Conservation (phyloP, 345 rosid genomes). For the Salix exigua region DNA sequence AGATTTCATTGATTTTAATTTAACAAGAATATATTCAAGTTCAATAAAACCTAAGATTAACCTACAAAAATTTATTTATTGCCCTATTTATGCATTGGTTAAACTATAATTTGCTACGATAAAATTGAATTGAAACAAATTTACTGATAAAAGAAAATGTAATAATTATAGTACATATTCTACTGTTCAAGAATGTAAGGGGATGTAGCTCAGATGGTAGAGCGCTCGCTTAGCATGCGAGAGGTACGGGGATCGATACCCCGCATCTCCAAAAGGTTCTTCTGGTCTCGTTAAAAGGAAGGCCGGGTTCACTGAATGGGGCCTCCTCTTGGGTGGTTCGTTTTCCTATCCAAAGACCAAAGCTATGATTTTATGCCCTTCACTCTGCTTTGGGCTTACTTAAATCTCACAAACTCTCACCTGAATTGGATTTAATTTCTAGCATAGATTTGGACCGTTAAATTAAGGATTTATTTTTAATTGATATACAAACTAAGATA, state of each 20-base stretch:
- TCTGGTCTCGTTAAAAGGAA: rapidly evolving
- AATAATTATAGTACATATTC: no score
- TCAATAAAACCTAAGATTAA: no score
- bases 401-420: no score
- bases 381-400: neutral
- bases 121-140: neutral
- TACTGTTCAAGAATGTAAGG: neutral
- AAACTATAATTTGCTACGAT: neutral
- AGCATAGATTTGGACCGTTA: no score
- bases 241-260: slow-evolving; percentile 88
- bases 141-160: no score
- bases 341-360: neutral
- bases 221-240: slow-evolving; percentile 92
- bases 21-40: no score
- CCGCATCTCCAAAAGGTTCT: slow-evolving; percentile 68
- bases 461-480: no score
- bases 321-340: neutral
- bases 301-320: neutral
- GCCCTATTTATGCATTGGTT: no score
- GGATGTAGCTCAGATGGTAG: slow-evolving; percentile 91
- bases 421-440: no score
- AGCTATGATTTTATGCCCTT: neutral
- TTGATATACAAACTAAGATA: no score
- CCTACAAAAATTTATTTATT: no score
- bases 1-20: no score